These are phyloP conservation scores for Chrysochromulina parva DNA, from an alignment of 78 protist genomes.

Conservation along the genomic window DNA sequence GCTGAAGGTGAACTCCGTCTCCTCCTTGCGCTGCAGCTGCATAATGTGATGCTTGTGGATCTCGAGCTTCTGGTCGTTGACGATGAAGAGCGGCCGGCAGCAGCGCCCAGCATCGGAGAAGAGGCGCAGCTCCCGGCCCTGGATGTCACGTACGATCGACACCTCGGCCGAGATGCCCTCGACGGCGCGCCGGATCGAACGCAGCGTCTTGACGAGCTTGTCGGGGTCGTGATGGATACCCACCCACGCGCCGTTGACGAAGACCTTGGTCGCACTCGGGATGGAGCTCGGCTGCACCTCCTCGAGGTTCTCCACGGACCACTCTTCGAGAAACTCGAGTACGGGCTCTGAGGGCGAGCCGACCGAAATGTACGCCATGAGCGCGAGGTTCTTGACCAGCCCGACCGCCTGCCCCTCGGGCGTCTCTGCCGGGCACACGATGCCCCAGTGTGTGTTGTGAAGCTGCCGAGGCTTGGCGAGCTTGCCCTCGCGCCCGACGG, in stretches of 20 bases:
- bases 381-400: constrained; percentile 95
- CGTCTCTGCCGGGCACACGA: constrained; percentile 97
- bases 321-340: constrained; percentile 67
- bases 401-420: constrained; percentile 93
- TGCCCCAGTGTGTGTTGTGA: constrained; percentile 99
- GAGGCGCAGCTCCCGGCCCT: constrained; percentile 85
- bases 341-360: constrained; percentile 68
- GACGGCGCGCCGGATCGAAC: constrained; percentile 71
- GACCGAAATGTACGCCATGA: constrained; percentile 93
- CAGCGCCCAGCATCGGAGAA: constrained; percentile 95
- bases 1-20: constrained; percentile 56
- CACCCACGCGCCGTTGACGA: constrained; percentile 98
- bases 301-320: constrained; percentile 74
- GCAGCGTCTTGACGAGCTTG: constrained; percentile 71
- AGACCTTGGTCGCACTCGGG: constrained; percentile 84
- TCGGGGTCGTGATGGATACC: constrained; percentile 91
- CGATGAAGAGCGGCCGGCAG: constrained; percentile 94
- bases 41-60: constrained; percentile 60
- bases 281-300: constrained; percentile 40
- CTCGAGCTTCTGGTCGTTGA: constrained; percentile 66
- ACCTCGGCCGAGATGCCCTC: constrained; percentile 34
- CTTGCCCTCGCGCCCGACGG: constrained; percentile 91
- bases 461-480: constrained; percentile 94
- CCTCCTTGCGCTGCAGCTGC: constrained; percentile 15
- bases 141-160: constrained; percentile 85